Base-by-base conservation (phyloP, 2,329 filamentous ascomycete genomes). In the Ophiobolus disseminans region DNA sequence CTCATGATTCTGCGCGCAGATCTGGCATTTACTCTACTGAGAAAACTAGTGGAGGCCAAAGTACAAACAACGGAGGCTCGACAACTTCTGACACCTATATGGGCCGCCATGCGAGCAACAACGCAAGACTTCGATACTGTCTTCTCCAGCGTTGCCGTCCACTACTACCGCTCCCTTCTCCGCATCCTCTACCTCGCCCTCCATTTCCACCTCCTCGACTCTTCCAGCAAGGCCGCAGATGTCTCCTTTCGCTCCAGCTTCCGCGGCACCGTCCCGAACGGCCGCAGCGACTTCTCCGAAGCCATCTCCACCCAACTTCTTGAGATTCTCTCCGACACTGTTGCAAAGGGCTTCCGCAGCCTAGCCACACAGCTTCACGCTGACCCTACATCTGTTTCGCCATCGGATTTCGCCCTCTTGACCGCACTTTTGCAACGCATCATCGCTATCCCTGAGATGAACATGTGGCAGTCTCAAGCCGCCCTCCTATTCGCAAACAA, bases 351-450 rank as follows among this genome's bases (percentile, higher is more conserved):
- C 2, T 93, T 99, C 77, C 86, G 88, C 31, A 85, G 88, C 17
- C 80, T 97, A 17, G 91, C 91, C 25, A 85, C 86, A 11, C 84
- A 91, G 43, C 83, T 97, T 11, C 94, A 99, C 67, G 88, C 94
- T 25, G 80, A 87, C 22, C 82, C 87, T 3, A 70, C 78, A 1
- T 80, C 83, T 14, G 83, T 86, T 41, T 81, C 81, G 1, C 89
- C 91, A 0, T 88, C 89, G 47, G 94, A 99, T 68, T 85, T 99
- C 57, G 88, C 87, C 3, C 85, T 97, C 32, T 76, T 99, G 35
- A 96, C 91, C 9, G 92, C 90, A 3, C 88, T 97, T 35, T 77
- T 97, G 28, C 92, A 97, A 73, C 89, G 88, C 23, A 88, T 90
- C 59, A 80, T 97, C 13, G 85, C 86, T 54, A 82, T 96, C 22